These are phyloP conservation scores for Coemansia sp. DNA, from an alignment of 192 early-diverging fungal genomes.

Conservation along the genomic window DNA sequence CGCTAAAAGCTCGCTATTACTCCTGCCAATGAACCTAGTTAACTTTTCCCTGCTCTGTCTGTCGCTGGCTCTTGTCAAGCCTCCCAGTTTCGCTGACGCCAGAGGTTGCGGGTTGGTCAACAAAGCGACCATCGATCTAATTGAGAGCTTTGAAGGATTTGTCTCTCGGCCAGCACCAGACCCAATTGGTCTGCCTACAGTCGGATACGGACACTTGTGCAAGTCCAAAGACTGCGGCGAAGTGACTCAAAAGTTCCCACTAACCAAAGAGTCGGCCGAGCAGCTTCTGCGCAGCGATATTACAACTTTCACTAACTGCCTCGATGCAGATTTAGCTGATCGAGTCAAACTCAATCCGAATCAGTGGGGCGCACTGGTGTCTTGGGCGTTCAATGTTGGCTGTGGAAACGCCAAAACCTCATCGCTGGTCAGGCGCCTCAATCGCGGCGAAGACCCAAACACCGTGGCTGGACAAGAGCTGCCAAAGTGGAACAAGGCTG, in stretches of 20 bases:
- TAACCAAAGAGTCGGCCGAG: slow-evolving; percentile 37
- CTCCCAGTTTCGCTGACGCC: background rate
- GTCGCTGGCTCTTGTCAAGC: background rate
- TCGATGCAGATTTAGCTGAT: slow-evolving; percentile 23
- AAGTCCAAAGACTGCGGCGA: slow-evolving; percentile 31
- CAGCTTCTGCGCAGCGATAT: slow-evolving; percentile 39
- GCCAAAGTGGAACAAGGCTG: slow-evolving; percentile 46
- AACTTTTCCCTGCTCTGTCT: background rate
- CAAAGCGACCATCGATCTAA: slow-evolving; percentile 31
- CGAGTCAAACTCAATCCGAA: slow-evolving; percentile 35
- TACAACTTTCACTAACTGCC: slow-evolving; percentile 28
- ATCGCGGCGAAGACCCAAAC: slow-evolving; percentile 32
- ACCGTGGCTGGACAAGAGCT: slow-evolving; percentile 46
- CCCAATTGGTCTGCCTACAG: slow-evolving; percentile 53
- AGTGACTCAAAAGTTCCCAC: slow-evolving; percentile 31
- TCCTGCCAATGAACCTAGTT: background rate
- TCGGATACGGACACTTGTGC: slow-evolving; percentile 51
- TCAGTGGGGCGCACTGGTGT: slow-evolving; percentile 49
- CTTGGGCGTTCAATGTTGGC: slow-evolving; percentile 50
- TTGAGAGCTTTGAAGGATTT: slow-evolving; percentile 52
- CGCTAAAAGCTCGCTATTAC: background rate
- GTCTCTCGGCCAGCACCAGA: slow-evolving; percentile 43
- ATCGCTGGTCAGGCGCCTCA: slow-evolving; percentile 39
- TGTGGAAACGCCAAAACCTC: slow-evolving; percentile 37
- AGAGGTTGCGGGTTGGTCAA: slow-evolving; percentile 15